Conservation (phyloP, 495 filamentous ascomycete genomes). For the Durotheca rogersii region DNA sequence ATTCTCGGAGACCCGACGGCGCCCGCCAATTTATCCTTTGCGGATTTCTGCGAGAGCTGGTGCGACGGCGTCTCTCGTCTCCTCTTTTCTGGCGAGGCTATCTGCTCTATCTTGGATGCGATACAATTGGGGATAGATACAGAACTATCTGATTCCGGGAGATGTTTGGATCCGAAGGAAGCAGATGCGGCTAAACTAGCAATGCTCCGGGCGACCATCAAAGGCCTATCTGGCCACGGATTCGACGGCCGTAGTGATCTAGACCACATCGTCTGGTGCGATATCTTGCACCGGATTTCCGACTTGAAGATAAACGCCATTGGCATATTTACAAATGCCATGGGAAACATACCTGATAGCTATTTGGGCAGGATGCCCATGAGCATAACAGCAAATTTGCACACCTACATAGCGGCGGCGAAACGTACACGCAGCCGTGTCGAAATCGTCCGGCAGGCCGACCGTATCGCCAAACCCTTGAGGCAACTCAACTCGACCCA, state of each 20-base stretch:
- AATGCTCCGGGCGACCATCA: constrained; percentile 24
- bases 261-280: constrained; percentile 19
- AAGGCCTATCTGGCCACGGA: constrained; percentile 13
- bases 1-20: too few species aligned
- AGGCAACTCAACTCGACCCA: constrained; percentile 11
- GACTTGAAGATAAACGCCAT: constrained; percentile 23
- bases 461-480: constrained; percentile 26
- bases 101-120: constrained; percentile 22
- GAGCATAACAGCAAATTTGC: constrained; percentile 18
- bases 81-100: constrained; percentile 11
- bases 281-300: constrained; percentile 22
- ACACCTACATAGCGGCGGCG: constrained; percentile 10
- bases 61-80: constrained; percentile 9
- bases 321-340: constrained; percentile 17
- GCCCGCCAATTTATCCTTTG: too few species aligned
- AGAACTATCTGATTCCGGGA: background rate
- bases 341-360: constrained; percentile 21
- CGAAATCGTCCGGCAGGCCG: constrained; percentile 16
- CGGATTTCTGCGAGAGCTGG: constrained; percentile 26
- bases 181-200: too few species aligned
- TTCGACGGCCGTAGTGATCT: background rate
- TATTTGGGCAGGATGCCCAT: constrained; percentile 9
- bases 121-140: constrained; percentile 13
- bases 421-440: background rate
- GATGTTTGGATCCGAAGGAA: background rate